A percentile compares a stretch with the other conserved stretches of the same genome.
Evolutionary conservation across 106 monocot species (phyloP).

Genomic region (Chionographis japonica): DNA sequence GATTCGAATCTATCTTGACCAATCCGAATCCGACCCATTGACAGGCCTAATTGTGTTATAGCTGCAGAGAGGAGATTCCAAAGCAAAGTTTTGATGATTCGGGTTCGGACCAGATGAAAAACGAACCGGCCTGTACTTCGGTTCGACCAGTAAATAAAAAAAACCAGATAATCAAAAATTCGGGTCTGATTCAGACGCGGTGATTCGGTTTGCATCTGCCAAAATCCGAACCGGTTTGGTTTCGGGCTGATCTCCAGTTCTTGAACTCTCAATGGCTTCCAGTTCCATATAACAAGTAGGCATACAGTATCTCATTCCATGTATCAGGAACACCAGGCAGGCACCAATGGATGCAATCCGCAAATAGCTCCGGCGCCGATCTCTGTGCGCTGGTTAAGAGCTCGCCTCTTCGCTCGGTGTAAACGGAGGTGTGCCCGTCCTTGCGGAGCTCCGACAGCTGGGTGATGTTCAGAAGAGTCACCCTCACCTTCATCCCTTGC

Average conservation of each 20-base stretch:
- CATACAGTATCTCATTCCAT: slow-evolving; percentile 45
- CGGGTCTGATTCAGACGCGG: too few relatives aligned
- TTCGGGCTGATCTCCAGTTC: background rate
- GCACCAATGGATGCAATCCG: slow-evolving; percentile 51
- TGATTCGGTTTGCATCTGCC: too few relatives aligned
- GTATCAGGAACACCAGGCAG: slow-evolving; percentile 49
- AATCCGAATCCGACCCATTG: too few relatives aligned
- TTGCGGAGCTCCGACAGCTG: slow-evolving; percentile 30
- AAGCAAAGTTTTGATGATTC: too few relatives aligned
- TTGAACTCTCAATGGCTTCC: background rate
- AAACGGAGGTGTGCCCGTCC: slow-evolving; percentile 37
- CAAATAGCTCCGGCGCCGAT: slow-evolving; percentile 16
- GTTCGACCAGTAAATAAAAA: too few relatives aligned
- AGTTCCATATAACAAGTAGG: slow-evolving; percentile 16
- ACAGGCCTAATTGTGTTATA: too few relatives aligned
- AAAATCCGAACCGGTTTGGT: slow-evolving; percentile 4
- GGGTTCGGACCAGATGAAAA: too few relatives aligned
- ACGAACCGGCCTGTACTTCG: too few relatives aligned
- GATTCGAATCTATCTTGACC: too few relatives aligned
- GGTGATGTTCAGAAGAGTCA: slow-evolving; percentile 40
- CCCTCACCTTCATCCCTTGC: slow-evolving; percentile 15
- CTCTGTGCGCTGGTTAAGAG: slow-evolving; percentile 25
- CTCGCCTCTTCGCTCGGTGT: slow-evolving; percentile 35
- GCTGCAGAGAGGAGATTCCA: too few relatives aligned
- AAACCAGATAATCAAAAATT: too few relatives aligned